Evolutionary conservation across 805 yeast species (phyloP).

Genomic region (Sugiyamaella chiloensis): DNA sequence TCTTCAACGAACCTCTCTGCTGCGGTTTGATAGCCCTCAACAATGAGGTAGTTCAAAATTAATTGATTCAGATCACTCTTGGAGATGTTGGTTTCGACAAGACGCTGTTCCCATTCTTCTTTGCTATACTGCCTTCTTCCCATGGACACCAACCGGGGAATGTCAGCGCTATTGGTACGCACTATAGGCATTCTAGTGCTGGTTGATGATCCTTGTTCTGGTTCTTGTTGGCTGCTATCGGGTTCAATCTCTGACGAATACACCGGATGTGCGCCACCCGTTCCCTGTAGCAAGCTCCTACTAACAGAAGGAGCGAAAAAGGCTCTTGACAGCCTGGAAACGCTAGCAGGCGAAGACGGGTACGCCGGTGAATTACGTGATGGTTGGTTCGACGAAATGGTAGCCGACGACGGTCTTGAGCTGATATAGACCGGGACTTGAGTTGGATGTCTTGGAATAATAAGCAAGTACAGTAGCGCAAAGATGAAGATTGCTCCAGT

Average conservation of each 20-base stretch:
- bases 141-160: constrained; percentile 4
- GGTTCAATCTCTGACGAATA: constrained; percentile 2
- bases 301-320: neutral
- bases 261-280: constrained; percentile 2
- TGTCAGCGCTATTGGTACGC: neutral
- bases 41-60: constrained; percentile 68
- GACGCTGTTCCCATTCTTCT: constrained; percentile 31
- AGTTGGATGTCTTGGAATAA: neutral
- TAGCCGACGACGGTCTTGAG: neutral
- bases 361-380: neutral
- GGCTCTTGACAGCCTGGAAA: constrained; percentile 1
- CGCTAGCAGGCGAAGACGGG: constrained; percentile 7
- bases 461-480: constrained; percentile 2
- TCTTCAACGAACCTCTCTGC: constrained; percentile 62
- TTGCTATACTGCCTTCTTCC: constrained; percentile 20
- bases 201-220: neutral
- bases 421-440: neutral
- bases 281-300: neutral
- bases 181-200: constrained; percentile 1
- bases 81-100: constrained; percentile 25
- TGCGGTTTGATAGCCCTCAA: constrained; percentile 73
- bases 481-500: constrained; percentile 8
- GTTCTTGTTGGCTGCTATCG: neutral
- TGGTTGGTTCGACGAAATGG: constrained; percentile 4
- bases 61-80: constrained; percentile 43